Conservation (phyloP, 345 rosid species). For the Sisymbrium irio region DNA sequence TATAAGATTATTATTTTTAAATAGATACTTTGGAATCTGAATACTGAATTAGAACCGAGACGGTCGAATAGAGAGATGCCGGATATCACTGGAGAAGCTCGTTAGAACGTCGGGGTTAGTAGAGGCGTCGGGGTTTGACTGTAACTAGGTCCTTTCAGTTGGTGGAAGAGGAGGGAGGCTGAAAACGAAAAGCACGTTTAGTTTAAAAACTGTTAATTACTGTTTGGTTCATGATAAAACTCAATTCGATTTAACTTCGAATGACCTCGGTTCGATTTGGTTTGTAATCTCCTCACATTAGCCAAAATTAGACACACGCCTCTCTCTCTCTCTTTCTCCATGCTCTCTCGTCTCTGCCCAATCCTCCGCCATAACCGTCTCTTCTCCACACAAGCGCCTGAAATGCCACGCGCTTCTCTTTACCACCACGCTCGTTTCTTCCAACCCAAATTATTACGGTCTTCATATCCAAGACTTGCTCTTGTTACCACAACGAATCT, state of each 20-base stretch:
- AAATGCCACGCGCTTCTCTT: conserved; percentile 47
- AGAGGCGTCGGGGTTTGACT: too few relatives aligned
- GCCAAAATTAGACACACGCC: not conserved
- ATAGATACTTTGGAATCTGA: too few relatives aligned
- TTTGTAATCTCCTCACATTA: not conserved
- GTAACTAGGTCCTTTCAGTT: too few relatives aligned
- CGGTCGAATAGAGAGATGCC: too few relatives aligned
- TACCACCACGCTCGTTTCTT: conserved; percentile 26
- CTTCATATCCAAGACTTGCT: conserved; percentile 12
- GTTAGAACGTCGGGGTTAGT: too few relatives aligned
- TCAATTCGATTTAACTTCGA: not conserved
- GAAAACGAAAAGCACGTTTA: too few relatives aligned
- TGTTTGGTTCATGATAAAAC: not conserved
- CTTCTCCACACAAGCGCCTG: conserved; percentile 46
- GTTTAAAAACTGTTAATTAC: too few relatives aligned
- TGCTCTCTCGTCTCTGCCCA: conserved; percentile 48
- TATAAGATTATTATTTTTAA: too few relatives aligned
- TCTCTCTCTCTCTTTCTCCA: not conserved
- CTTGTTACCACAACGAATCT: conserved; percentile 12
- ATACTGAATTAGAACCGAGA: too few relatives aligned
- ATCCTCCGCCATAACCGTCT: conserved; percentile 42
- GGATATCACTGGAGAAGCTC: too few relatives aligned
- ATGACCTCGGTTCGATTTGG: conserved; percentile 4
- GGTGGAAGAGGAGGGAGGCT: too few relatives aligned
- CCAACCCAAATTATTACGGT: not conserved